These are phyloP conservation scores for Pseudognaphalium luteoalbum DNA, from an alignment of 129 eudicot genomes.

Conservation along the genomic window DNA sequence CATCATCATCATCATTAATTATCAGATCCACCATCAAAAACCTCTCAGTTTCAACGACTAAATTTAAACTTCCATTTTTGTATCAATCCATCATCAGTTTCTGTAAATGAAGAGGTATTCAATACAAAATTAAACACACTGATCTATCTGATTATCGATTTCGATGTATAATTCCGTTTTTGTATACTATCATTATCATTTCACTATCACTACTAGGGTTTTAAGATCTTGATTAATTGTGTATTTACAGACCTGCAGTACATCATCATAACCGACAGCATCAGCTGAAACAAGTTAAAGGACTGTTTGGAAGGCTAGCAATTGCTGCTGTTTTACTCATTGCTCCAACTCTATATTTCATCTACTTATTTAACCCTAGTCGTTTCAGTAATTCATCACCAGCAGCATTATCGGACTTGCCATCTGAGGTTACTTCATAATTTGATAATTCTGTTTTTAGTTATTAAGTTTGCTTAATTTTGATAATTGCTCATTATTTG, in stretches of 20 bases:
- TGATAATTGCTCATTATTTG: background rate
- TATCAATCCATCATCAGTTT: conserved; percentile 19
- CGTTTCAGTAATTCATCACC: conserved; percentile 21
- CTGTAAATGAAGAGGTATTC: conserved; percentile 38
- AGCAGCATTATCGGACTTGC: conserved; percentile 22
- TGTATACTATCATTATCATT: too few relatives aligned
- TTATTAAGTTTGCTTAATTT: conserved; percentile 5
- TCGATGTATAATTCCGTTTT: background rate
- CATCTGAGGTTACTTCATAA: conserved; percentile 48
- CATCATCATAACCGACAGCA: conserved; percentile 57
- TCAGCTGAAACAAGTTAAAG: conserved; percentile 68
- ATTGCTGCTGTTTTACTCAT: conserved; percentile 59
- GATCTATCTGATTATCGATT: conserved; percentile 18
- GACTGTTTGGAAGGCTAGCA: conserved; percentile 51
- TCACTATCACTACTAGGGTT: background rate
- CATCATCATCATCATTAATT: background rate
- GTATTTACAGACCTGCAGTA: conserved; percentile 40
- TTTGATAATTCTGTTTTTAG: background rate
- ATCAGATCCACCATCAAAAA: conserved; percentile 24
- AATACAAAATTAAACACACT: conserved; percentile 11
- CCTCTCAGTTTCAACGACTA: conserved; percentile 8
- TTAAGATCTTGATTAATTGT: conserved; percentile 1
- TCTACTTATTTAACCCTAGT: conserved; percentile 34
- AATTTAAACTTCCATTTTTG: conserved; percentile 14
- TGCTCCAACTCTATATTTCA: conserved; percentile 56